These are phyloP conservation scores for Didymella arachidicola DNA, from an alignment of 2,329 filamentous ascomycete genomes.

Conservation along the genomic window DNA sequence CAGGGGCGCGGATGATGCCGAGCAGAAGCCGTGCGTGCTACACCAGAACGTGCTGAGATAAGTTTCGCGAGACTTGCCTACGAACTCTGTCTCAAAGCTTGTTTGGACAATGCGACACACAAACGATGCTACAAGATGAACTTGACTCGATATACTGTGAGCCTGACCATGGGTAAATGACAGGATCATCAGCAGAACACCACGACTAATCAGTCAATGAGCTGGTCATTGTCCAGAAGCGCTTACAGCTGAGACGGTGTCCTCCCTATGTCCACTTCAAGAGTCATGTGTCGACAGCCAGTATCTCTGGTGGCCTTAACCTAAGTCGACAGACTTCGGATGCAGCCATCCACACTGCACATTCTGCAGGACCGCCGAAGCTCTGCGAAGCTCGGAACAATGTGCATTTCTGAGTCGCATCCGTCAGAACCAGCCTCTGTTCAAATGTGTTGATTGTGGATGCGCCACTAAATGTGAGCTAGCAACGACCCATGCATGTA, in stretches of 20 bases:
- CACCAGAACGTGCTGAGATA: background rate
- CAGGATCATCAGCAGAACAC: background rate
- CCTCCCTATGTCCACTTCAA: background rate
- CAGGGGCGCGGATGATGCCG: conserved; percentile 16
- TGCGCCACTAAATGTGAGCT: background rate
- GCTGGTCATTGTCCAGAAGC: background rate
- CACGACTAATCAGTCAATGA: background rate
- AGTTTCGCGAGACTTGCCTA: conserved; percentile 3
- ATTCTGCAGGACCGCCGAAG: background rate
- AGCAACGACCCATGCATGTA: background rate
- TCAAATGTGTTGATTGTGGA: background rate
- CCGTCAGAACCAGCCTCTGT: background rate
- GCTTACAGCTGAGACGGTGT: background rate
- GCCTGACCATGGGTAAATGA: background rate
- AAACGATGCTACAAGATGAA: background rate
- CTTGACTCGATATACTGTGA: background rate
- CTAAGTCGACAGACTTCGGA: background rate
- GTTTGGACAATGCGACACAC: background rate
- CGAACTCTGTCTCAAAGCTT: background rate
- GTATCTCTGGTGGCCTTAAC: background rate
- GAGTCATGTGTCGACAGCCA: background rate
- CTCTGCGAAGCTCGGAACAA: background rate
- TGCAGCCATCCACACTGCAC: background rate
- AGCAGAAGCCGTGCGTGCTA: conserved; percentile 3
- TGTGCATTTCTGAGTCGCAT: background rate